Evolutionary conservation across 805 yeast genomes (phyloP).

Genomic region (Blastobotrys americana): DNA sequence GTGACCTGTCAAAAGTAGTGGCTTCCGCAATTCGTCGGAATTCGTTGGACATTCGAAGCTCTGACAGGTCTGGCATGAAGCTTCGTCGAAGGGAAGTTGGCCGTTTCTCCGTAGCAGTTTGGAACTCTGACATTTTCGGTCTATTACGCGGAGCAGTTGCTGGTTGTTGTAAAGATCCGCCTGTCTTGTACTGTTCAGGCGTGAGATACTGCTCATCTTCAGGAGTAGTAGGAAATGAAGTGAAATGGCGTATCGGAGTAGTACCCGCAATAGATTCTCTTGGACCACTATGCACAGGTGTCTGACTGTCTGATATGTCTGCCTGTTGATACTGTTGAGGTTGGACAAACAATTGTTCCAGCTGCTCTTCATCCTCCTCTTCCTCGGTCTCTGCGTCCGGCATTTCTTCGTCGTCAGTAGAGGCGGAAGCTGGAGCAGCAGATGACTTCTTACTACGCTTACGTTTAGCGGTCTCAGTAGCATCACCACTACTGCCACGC

Average conservation of each 20-base stretch:
- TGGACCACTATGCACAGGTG: slow-evolving; percentile 5
- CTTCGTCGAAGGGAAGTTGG: slow-evolving; percentile 14
- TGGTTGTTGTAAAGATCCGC: slow-evolving; percentile 3
- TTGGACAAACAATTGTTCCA: neutral
- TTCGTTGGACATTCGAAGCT: slow-evolving; percentile 16
- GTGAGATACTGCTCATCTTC: slow-evolving; percentile 9
- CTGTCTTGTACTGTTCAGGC: slow-evolving; percentile 2
- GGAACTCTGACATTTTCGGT: neutral
- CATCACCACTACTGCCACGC: slow-evolving; percentile 3
- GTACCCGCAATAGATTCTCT: slow-evolving; percentile 4
- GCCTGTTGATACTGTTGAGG: slow-evolving; percentile 3
- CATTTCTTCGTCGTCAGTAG: slow-evolving; percentile 3
- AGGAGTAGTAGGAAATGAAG: slow-evolving; percentile 10
- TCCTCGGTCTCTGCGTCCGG: slow-evolving; percentile 3
- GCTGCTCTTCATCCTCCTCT: slow-evolving; percentile 7
- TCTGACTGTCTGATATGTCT: slow-evolving; percentile 3
- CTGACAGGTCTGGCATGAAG: slow-evolving; percentile 20
- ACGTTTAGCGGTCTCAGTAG: slow-evolving; percentile 1
- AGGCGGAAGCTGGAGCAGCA: too few species aligned
- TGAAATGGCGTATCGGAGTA: slow-evolving; percentile 9
- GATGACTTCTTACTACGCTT: slow-evolving; percentile 7
- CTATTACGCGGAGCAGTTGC: neutral
- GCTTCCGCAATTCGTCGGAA: slow-evolving; percentile 7
- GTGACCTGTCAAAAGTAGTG: too few species aligned
- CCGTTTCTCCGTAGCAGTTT: neutral